A percentile compares a stretch with the other conserved stretches of the same genome.
phyloP scores from a whole-genome alignment of 2,329 filamentous ascomycete species.

The Periconia sp. region DNA sequence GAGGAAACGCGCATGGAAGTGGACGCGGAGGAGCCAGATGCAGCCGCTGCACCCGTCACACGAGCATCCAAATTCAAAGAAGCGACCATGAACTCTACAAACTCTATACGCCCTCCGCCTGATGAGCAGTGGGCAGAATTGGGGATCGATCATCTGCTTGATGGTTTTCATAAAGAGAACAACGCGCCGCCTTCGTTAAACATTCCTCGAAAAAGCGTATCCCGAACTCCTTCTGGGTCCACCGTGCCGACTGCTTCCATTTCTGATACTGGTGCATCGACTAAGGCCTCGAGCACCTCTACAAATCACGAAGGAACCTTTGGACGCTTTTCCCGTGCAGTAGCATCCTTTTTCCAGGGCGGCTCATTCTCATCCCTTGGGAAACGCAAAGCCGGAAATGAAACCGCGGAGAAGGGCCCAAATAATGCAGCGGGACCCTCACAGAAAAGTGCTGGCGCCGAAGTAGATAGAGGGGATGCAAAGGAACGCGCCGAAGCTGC shows the following conservation, averaged over 20 bases:
- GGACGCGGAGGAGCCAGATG: background rate
- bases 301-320: constrained; percentile 24
- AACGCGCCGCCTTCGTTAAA: constrained; percentile 5
- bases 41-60: constrained; percentile 11
- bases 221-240: background rate
- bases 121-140: constrained; percentile 72
- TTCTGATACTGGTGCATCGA: background rate
- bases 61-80: constrained; percentile 62
- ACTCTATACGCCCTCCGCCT: constrained; percentile 32
- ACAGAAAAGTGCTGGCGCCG: constrained; percentile 1
- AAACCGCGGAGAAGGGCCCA: constrained; percentile 11
- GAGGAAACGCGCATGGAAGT: background rate
- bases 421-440: constrained; percentile 10
- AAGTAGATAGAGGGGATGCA: constrained; percentile 20
- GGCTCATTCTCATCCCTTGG: constrained; percentile 21
- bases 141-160: constrained; percentile 95
- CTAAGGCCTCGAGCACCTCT: background rate
- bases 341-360: constrained; percentile 23
- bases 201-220: background rate
- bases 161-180: constrained; percentile 65
- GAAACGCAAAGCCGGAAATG: constrained; percentile 32
- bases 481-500: constrained; percentile 33
- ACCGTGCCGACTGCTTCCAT: background rate
- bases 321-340: constrained; percentile 30
- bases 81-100: constrained; percentile 51